Conservation (phyloP, 164 flowering plant genomes). For the Nelumbo lutea region DNA sequence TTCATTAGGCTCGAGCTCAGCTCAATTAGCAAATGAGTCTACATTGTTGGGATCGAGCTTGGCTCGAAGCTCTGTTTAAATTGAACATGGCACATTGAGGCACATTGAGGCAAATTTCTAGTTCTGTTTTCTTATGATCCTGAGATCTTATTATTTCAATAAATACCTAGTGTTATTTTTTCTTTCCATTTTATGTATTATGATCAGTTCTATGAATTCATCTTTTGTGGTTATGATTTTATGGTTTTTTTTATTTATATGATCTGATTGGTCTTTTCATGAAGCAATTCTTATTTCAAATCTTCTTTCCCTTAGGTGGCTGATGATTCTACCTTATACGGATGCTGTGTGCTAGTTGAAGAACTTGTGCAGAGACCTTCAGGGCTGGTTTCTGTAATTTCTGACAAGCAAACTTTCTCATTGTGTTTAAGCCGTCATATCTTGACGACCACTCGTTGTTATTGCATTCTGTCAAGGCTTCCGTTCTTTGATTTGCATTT, state of each 20-base stretch:
- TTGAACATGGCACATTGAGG: no score
- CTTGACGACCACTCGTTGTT: conserved; percentile 89
- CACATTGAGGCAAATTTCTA: background rate
- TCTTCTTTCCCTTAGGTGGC: conserved; percentile 57
- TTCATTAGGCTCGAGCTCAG: no score
- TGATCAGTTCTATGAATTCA: background rate
- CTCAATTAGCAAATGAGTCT: no score
- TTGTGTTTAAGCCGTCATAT: conserved; percentile 57
- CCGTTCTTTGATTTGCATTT: conserved; percentile 96
- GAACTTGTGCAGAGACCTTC: conserved; percentile 86
- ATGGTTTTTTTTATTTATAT: no score
- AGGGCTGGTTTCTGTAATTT: conserved; percentile 71
- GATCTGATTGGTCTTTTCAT: background rate
- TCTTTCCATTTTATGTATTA: no score
- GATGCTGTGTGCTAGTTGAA: conserved; percentile 92
- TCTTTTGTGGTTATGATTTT: background rate
- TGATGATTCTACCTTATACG: conserved; percentile 93
- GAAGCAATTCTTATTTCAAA: conserved; percentile 1
- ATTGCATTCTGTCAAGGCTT: conserved; percentile 94
- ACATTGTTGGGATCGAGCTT: no score
- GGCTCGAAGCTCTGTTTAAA: no score
- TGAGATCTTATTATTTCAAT: no score
- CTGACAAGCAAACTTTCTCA: conserved; percentile 41
- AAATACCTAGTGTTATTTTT: no score
- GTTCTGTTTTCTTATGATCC: no score